These are phyloP conservation scores for Phytophthora parvispora DNA, from an alignment of 352 stramenopile species.

Conservation along the genomic window DNA sequence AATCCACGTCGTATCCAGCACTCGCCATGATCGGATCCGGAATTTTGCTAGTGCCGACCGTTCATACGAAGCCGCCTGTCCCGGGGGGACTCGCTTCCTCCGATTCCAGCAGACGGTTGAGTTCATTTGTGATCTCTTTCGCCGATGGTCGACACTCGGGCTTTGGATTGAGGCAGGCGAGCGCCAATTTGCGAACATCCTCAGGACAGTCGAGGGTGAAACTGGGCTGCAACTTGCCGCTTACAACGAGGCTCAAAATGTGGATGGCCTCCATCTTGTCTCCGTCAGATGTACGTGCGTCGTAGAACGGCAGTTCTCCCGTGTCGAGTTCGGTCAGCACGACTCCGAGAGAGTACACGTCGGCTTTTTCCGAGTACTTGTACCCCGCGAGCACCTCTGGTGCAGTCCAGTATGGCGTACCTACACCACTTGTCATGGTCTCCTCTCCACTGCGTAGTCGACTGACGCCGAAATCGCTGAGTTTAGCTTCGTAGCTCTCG, in stretches of 20 bases:
- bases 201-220: conserved; percentile 16
- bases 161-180: conserved; percentile 17
- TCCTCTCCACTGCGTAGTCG: conserved; percentile 2
- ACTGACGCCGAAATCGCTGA: conserved; percentile 21
- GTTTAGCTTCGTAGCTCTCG: conserved; percentile 7
- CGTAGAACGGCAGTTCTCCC: conserved; percentile 17
- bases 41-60: conserved; percentile 12
- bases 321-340: conserved; percentile 20
- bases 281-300: conserved; percentile 17
- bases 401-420: conserved; percentile 17
- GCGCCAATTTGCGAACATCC: conserved; percentile 9
- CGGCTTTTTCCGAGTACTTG: conserved; percentile 18
- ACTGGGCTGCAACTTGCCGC: conserved; percentile 13
- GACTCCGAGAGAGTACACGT: conserved; percentile 23
- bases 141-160: conserved; percentile 36
- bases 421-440: conserved; percentile 20
- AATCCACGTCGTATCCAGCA: conserved; percentile 62
- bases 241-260: conserved; percentile 14
- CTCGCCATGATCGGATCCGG: conserved; percentile 12
- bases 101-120: conserved; percentile 28
- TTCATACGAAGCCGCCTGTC: conserved; percentile 15
- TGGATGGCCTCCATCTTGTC: conserved; percentile 18
- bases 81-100: not conserved
- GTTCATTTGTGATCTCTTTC: conserved; percentile 35
- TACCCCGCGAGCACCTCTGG: conserved; percentile 11